Base-by-base conservation (phyloP, 2,329 filamentous ascomycete genomes). In the Fusarium sp. region DNA sequence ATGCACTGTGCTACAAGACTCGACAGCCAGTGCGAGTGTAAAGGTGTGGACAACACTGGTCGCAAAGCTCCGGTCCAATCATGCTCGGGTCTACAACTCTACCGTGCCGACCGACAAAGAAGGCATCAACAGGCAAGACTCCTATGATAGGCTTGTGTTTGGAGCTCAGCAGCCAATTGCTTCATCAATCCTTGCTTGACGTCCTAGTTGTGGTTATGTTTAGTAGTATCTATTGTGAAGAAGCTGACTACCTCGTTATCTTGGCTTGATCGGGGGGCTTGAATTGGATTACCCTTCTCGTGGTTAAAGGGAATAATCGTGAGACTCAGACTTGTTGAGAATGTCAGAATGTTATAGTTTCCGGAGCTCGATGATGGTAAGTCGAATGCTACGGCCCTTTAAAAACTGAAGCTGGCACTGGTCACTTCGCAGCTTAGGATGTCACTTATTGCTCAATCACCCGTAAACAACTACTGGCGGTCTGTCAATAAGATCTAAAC, bases 1-100 rank as follows among this genome's bases (percentile, higher is more conserved):
- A 13, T 51, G 11, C 49, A 34, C 49, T 34, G 49, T 51, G 11
- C 49, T 23, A 51, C 49, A 31, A 14, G 29, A 13, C 50, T 56
- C 25, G 16, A 16, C 62, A 68, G 49, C 64, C 64, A 70, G 68
- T 70, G 61, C 64, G 60, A 53, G 46, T 10, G 23, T 38, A 31
- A 42, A 55, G 49, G 49, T 57, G 49, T 34, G 31, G 31, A 18
- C 50, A 33, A 55, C 54, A 14, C 49, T 40, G 20, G 61, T 53
- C 33, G 23, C 53, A 44, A 51, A 59, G 25, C 27, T 62, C 53
- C 55, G 51, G 54, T 42, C 54, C 51, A 63, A 59, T 66, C 40
- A 58, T 61, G 42, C 42, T 27, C 42, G 16, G 27, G 42, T 27
- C 23, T 9, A 2, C 4, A 8, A 46, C 40, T 3, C 40, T 46